phyloP scores from a whole-genome alignment of 176 grass and related monocot genomes.

The Zoysia japonica region DNA sequence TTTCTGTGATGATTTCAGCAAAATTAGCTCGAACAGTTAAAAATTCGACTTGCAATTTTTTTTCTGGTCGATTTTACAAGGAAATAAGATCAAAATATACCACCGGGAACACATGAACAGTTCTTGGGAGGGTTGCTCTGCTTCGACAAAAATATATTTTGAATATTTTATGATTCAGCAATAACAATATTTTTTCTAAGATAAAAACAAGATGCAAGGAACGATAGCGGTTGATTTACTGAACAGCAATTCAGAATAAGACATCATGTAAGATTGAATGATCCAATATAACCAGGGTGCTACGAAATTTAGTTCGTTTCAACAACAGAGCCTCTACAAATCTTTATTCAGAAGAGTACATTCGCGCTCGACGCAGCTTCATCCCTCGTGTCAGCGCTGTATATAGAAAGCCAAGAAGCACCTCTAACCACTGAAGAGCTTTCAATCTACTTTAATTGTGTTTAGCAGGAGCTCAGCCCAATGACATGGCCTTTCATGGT shows the following conservation, averaged over 20 bases:
- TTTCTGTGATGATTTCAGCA: too few species aligned
- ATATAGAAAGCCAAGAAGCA: conserved; percentile 1
- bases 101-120: not conserved
- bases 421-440: not conserved
- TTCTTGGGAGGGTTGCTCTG: not conserved
- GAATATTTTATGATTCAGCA: not conserved
- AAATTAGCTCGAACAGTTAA: not conserved
- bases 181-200: not conserved
- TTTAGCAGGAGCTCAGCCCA: not conserved
- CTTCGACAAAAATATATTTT: not conserved
- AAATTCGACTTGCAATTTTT: not conserved
- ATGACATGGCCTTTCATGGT: not conserved
- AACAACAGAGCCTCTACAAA: conserved; percentile 21
- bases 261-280: not conserved
- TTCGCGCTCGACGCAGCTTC: not conserved
- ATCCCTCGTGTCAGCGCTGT: not conserved
- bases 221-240: conserved; percentile 15
- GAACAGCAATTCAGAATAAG: conserved; percentile 1
- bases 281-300: not conserved
- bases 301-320: conserved; percentile 42
- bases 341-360: not conserved
- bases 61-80: not conserved
- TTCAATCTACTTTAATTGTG: not conserved
- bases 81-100: not conserved
- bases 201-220: conserved; percentile 5